Evolutionary conservation across 345 rosid genomes (phyloP).

Genomic region (Populus ilicifolia): DNA sequence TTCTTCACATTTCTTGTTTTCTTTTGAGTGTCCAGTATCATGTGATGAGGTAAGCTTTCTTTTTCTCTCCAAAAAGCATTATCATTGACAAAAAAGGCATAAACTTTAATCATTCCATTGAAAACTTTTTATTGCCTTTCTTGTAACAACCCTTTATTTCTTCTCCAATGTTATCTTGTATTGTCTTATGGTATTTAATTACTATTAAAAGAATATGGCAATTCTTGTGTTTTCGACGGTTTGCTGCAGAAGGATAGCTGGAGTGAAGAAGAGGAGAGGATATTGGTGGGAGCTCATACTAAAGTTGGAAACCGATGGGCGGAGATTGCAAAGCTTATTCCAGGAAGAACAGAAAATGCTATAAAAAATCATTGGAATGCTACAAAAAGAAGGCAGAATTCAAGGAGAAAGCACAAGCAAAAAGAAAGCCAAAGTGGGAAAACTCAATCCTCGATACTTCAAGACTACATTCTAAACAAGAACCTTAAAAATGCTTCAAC

Average conservation of each 20-base stretch:
- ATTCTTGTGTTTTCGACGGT: background rate
- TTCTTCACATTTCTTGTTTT: conserved; percentile 11
- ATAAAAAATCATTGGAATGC: conserved; percentile 98
- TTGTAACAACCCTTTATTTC: background rate
- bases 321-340: conserved; percentile 78
- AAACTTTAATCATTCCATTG: conserved; percentile 7
- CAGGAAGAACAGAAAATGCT: conserved; percentile 83
- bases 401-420: conserved; percentile 59
- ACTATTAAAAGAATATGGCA: background rate
- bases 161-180: background rate
- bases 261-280: conserved; percentile 84
- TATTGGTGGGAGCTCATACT: conserved; percentile 64
- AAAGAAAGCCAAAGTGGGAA: conserved; percentile 23
- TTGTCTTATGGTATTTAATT: background rate
- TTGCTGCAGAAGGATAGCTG: conserved; percentile 75
- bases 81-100: conserved; percentile 7
- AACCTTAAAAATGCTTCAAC: conserved; percentile 18
- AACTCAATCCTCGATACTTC: conserved; percentile 61
- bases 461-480: conserved; percentile 71
- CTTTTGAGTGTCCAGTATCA: conserved; percentile 20
- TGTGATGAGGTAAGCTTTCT: conserved; percentile 16
- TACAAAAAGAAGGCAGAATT: conserved; percentile 73
- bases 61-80: conserved; percentile 1
- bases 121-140: background rate
- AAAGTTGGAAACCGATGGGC: conserved; percentile 92